A percentile compares a stretch with the other conserved stretches of the same genome.
Evolutionary conservation across 208 protist genomes (phyloP).

Genomic region (Wallacemonas sp.): DNA sequence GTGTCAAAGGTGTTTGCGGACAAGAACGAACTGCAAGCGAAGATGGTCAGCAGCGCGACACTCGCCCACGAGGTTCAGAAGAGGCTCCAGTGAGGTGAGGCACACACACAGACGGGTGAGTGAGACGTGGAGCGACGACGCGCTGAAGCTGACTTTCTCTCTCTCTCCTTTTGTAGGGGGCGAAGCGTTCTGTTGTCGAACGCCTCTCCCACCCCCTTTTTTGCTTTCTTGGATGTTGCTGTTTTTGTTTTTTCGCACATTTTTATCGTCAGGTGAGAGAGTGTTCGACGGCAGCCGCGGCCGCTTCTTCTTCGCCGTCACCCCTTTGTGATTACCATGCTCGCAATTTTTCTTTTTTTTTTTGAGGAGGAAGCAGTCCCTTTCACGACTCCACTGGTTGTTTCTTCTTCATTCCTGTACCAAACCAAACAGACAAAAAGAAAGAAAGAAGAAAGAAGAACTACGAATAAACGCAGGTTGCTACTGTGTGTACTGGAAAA

Average conservation of each 20-base stretch:
- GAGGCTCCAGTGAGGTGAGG: conserved; percentile 20
- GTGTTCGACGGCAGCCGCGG: no score
- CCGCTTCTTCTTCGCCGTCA: no score
- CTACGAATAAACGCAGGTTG: no score
- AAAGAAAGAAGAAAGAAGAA: background rate
- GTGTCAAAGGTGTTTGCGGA: conserved; percentile 37
- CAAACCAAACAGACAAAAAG: background rate
- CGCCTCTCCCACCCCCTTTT: background rate
- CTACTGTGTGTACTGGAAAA: no score
- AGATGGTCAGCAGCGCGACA: conserved; percentile 55
- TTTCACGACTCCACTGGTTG: background rate
- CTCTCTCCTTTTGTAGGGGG: background rate
- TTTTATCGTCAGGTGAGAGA: background rate
- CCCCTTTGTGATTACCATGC: no score
- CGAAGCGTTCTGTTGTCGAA: background rate
- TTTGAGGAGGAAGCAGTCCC: background rate
- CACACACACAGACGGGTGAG: no score
- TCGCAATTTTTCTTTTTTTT: background rate
- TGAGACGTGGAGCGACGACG: background rate
- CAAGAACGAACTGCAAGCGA: conserved; percentile 52
- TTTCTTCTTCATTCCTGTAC: background rate
- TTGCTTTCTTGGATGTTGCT: background rate
- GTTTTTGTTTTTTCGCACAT: background rate
- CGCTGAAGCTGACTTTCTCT: background rate
- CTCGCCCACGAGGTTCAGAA: conserved; percentile 50